Evolutionary conservation across 805 yeast species (phyloP).

Genomic region (Tetrapisispora fleetii): DNA sequence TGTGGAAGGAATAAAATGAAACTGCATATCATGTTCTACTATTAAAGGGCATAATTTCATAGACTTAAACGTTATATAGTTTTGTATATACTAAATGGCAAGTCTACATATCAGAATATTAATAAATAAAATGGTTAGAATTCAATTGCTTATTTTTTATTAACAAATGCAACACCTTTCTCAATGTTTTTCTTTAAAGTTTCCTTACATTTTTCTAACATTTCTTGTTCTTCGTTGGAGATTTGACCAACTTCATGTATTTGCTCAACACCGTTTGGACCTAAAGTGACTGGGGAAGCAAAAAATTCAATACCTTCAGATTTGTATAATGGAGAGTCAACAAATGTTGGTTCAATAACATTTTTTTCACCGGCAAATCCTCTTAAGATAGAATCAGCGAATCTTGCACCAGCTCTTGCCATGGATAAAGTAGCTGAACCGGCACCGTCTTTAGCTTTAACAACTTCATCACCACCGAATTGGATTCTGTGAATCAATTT

Average conservation of each 20-base stretch:
- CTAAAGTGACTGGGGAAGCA: slow-evolving; percentile 89
- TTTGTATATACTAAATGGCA: not conserved
- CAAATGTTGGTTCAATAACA: slow-evolving; percentile 58
- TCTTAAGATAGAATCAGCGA: slow-evolving; percentile 53
- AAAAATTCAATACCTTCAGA: slow-evolving; percentile 92
- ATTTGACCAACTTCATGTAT: slow-evolving; percentile 70
- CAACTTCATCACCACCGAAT: slow-evolving; percentile 95
- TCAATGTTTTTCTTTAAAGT: slow-evolving; percentile 83
- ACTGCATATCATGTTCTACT: not conserved
- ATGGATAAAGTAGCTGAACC: slow-evolving; percentile 89
- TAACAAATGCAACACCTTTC: slow-evolving; percentile 85
- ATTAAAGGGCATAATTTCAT: not conserved
- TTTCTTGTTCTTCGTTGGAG: slow-evolving; percentile 70
- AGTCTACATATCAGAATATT: slow-evolving; percentile 1
- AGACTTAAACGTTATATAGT: not conserved
- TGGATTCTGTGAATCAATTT: slow-evolving; percentile 77
- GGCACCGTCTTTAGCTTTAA: slow-evolving; percentile 86
- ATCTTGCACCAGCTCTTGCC: slow-evolving; percentile 86
- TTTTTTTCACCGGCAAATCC: slow-evolving; percentile 58
- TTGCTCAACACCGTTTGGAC: slow-evolving; percentile 78
- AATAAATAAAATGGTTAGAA: not conserved
- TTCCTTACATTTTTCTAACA: slow-evolving; percentile 75
- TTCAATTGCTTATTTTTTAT: slow-evolving; percentile 5
- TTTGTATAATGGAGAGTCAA: slow-evolving; percentile 75
- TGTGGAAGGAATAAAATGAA: not conserved